Evolutionary conservation across 2,329 filamentous ascomycete genomes (phyloP), one percentile per base, ranked within the genome.

Genomic region (Colletotrichum lupini): DNA sequence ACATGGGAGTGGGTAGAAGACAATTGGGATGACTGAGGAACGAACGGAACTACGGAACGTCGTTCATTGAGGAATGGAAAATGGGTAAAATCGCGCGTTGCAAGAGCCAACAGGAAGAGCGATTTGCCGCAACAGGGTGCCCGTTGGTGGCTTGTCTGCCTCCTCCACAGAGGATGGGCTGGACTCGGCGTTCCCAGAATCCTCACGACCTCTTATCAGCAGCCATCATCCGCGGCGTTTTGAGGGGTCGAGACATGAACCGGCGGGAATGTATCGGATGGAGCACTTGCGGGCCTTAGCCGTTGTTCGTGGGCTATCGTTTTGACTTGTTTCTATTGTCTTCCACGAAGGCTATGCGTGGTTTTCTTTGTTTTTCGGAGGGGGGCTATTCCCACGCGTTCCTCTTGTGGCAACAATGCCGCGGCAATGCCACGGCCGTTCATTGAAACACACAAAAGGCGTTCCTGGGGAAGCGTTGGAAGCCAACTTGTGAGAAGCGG

Each of bases 261-360:
- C 2, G 49, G 59, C 30, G 6, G 55, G 12, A 12, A 26, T 73
- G 60, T 70, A 60, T 73, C 70, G 70, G 67, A 73, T 70, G 70
- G 70, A 49, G 67, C 55, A 70, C 67, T 66, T 42, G 8, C 28
- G 42, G 68, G 32, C 28, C 24, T 1, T 35, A 35, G 32, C 32
- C 32, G 32, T 35, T 55, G 49, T n/a, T 14, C 22, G n/a, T 49
- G 35, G 7, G 9, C 42, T 35, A 57, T 69, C 37, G 32, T 65
- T 61, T 56, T 35, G 60, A 37, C 30, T 70, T 70, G 22, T 60
- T 65, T 30, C 49, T 56, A 69, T 61, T 70, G 46, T 70, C 28
- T 59, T 55, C 66, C 60, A 55, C 28, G 24, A 35, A 53, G 22
- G 30, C 58, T 46, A 53, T 58, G 24, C 57, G 58, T 63, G 30